Evolutionary conservation across 805 yeast genomes (phyloP).

Genomic region (Wickerhamomyces sydowiorum): DNA sequence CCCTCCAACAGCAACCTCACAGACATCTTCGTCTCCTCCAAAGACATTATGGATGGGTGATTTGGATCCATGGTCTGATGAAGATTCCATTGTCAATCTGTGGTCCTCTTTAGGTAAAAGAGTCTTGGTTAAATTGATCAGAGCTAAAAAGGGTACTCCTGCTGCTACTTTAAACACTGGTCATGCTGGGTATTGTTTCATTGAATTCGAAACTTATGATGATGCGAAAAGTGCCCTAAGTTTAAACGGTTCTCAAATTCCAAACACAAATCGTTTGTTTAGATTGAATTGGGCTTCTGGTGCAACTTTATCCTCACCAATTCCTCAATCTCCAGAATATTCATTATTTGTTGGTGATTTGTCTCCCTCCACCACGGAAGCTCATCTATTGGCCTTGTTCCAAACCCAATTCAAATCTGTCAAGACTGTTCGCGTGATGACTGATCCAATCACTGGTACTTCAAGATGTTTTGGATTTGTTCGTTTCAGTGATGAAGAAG

Average conservation of each 20-base stretch:
- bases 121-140: constrained; percentile 64
- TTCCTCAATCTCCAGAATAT: constrained; percentile 69
- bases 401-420: constrained; percentile 62
- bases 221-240: constrained; percentile 67
- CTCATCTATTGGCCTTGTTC: constrained; percentile 66
- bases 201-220: constrained; percentile 63
- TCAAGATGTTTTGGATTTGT: constrained; percentile 81
- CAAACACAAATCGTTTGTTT: constrained; percentile 58
- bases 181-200: constrained; percentile 70
- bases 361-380: constrained; percentile 74
- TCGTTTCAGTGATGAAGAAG: constrained; percentile 64
- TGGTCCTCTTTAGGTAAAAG: constrained; percentile 52
- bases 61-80: constrained; percentile 75
- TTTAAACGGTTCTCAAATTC: constrained; percentile 59
- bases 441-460: constrained; percentile 74
- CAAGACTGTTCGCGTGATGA: constrained; percentile 80
- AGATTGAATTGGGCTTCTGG: constrained; percentile 83
- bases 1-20: constrained; percentile 49
- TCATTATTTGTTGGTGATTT: constrained; percentile 81
- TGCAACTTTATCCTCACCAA: constrained; percentile 67
- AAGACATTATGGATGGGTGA: constrained; percentile 88
- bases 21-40: constrained; percentile 43
- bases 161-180: constrained; percentile 28
- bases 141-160: constrained; percentile 36
- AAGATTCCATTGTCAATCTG: constrained; percentile 48